Evolutionary conservation across 148 eudicot genomes (phyloP), one percentile per base, ranked within the genome.

Genomic region (Agrostemma githago): DNA sequence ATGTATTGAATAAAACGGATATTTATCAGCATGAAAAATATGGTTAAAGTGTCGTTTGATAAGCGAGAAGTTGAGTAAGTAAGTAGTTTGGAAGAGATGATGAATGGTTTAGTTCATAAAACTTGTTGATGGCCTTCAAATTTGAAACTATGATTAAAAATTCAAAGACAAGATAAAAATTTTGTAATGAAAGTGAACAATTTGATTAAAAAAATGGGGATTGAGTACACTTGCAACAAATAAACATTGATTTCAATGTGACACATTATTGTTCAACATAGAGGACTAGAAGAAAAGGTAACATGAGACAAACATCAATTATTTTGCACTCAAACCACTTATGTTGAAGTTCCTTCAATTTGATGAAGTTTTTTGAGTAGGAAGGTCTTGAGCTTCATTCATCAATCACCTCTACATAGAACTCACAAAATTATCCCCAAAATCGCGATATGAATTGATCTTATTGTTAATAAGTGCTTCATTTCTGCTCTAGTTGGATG

Each of bases 401-500:
- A 21, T 62, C 14, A 12, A 56, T 71, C 68, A 20, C 8, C 40
- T 43, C 63, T 46, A 77, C 20, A 20, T 62, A 4, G 53, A 62
- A 51, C 70, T 61, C 70, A 62, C 12, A 37, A 59, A 62, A 63
- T 7, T 37, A 15, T 4, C 65, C 74, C 40, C 21, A 14, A 53
- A 38, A 41, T 9, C 7, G 5, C 15, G 56, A 4, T 8, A 60
- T 5, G 3, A 68, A 54, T 40, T 16, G 40, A 40, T 6, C 21
- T 15, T 39, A 4, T 2, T 61, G 4, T 26, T 26, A 26, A 26
- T 26, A 26, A 26, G 34, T 2, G 3, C 20, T 54, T 61, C 71
- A 20, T 57, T 40, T 67, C 63, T 20, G 70, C 66, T 71, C 66
- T 9, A 62, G 74, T 64, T 77, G 71, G 12, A 77, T 61, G 9